A percentile compares a stretch with the other conserved stretches of the same genome.
Evolutionary conservation across 1,284 basidiomycete species (phyloP).

Genomic region (Erythrobasidium hasegawianum): DNA sequence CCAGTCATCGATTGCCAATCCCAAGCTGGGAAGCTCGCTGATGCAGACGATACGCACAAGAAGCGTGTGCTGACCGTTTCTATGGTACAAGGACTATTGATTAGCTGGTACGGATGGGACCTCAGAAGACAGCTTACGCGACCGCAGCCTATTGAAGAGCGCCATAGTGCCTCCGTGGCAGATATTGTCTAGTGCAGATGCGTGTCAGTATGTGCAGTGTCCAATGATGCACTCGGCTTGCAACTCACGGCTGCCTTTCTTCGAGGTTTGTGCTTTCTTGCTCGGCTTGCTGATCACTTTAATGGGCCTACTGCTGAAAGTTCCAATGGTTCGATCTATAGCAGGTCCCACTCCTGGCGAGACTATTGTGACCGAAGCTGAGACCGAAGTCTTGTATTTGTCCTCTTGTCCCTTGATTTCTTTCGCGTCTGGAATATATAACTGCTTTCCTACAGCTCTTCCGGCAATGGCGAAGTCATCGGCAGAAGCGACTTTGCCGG

Average conservation of each 20-base stretch:
- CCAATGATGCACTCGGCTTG: constrained; percentile 15
- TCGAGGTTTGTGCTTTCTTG: constrained; percentile 89
- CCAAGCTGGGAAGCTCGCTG: constrained; percentile 81
- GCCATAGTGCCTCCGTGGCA: constrained; percentile 94
- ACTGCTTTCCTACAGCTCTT: constrained; percentile 80
- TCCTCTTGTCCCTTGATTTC: constrained; percentile 51
- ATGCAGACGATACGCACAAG: constrained; percentile 85
- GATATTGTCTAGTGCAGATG: constrained; percentile 66
- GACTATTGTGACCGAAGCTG: constrained; percentile 81
- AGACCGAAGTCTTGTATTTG: constrained; percentile 65
- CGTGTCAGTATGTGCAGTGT: constrained; percentile 22
- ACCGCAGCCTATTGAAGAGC: constrained; percentile 86
- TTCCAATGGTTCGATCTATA: constrained; percentile 67
- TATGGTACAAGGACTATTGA: no score
- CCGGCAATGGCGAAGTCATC: constrained; percentile 53
- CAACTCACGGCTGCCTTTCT: constrained; percentile 70
- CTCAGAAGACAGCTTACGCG: constrained; percentile 64
- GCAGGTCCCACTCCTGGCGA: constrained; percentile 71
- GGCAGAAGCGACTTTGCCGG: constrained; percentile 64
- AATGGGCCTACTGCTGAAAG: constrained; percentile 85
- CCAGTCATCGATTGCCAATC: constrained; percentile 79
- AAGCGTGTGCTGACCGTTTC: constrained; percentile 67
- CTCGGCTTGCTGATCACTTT: constrained; percentile 70
- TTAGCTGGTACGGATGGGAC: no score
- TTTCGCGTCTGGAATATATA: constrained; percentile 70